Evolutionary conservation across 2,329 filamentous ascomycete genomes (phyloP), one percentile per base, ranked within the genome.

Genomic region (Diaporthe capsici): DNA sequence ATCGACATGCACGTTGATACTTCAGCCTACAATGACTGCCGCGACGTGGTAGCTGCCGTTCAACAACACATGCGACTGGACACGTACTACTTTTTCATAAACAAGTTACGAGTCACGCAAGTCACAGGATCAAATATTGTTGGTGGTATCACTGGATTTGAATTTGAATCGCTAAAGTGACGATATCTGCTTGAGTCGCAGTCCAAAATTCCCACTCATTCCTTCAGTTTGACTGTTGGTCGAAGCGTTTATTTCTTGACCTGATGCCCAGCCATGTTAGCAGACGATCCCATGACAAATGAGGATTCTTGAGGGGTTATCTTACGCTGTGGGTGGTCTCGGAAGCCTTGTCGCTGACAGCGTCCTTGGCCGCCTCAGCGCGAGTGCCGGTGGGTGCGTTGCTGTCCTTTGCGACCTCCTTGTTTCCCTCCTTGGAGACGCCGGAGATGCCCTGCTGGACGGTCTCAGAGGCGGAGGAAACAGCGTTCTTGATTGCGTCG

Each of bases 361-460:
- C 73, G 58, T 76, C 75, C 75, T 76, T 76, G 84, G 83, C 90
- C n/a, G 65, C 65, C 47, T 70, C 65, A 22, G 65, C 65, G 4
- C 65, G 89, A 80, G 86, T 86, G 79, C 82, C 81, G 76, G 89
- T 22, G 76, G 80, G 81, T 77, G 84, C 84, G 82, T 90, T 85
- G 83, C 80, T 83, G 82, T 88, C 88, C 86, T 92, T 90, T 82
- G 90, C 90, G 80, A 86, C 81, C 55, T 84, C 82, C 88, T 91
- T 91, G 88, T 91, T 91, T 86, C 85, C 86, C 85, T 91, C 89
- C 88, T 91, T 90, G 83, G 86, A 88, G 77, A 88, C 86, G 86
- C 91, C 90, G 76, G 86, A 85, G 84, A 91, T 89, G 65, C 65
- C 65, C 65, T 70, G 65, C 65, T 70, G 65, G 65, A 70, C 65